phyloP scores from a whole-genome alignment of 805 yeast genomes.

The Metschnikowia corniflorae region DNA sequence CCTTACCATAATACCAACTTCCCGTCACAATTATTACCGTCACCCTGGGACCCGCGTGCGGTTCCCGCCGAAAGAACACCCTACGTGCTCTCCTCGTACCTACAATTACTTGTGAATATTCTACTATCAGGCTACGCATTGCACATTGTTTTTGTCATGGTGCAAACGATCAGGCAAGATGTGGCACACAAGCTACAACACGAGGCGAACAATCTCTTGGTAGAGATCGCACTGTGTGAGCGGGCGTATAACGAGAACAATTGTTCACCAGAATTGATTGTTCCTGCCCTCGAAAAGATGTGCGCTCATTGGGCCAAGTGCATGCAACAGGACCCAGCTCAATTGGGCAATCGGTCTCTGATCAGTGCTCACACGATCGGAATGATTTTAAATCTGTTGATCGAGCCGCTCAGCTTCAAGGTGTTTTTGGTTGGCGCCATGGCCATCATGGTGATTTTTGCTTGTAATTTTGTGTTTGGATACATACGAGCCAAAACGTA shows the following conservation, averaged over 20 bases:
- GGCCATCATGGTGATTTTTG: conserved; percentile 45
- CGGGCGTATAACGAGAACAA: conserved; percentile 50
- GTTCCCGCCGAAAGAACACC: conserved; percentile 51
- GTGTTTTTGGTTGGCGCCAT: conserved; percentile 46
- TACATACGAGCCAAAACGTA: conserved; percentile 55
- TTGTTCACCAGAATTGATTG: conserved; percentile 53
- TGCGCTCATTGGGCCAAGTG: conserved; percentile 66
- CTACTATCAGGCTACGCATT: conserved; percentile 43
- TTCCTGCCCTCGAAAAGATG: conserved; percentile 54
- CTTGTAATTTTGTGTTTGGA: conserved; percentile 64
- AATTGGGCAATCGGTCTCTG: conserved; percentile 47
- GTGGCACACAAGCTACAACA: conserved; percentile 48
- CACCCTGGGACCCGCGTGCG: conserved; percentile 55
- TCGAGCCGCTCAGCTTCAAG: conserved; percentile 66
- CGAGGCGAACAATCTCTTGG: conserved; percentile 41
- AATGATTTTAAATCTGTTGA: conserved; percentile 53
- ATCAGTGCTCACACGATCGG: conserved; percentile 65
- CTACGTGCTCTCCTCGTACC: conserved; percentile 57
- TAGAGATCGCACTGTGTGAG: conserved; percentile 54
- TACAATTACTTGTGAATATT: conserved; percentile 54
- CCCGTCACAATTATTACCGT: conserved; percentile 43
- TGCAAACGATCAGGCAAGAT: conserved; percentile 52
- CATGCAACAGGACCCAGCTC: conserved; percentile 55
- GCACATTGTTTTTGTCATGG: conserved; percentile 40
- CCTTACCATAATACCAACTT: background rate